Evolutionary conservation across 2,329 filamentous ascomycete genomes (phyloP), one percentile per base, ranked within the genome.

Genomic region (Paecilomyces formosus): DNA sequence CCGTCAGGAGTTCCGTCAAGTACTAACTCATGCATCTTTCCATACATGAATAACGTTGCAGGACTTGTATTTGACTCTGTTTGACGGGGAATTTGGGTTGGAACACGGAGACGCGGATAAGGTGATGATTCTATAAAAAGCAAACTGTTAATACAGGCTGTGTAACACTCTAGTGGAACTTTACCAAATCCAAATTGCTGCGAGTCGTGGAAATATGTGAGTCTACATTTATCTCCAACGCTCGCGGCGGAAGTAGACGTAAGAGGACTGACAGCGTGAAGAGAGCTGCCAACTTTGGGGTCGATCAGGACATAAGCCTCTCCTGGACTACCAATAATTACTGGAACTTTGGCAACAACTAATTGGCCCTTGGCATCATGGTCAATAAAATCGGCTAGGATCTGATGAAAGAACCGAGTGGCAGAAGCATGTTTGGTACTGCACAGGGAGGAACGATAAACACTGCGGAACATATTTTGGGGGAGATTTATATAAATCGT

Each of bases 21-120:
- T 55, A 61, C 60, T 55, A 69, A 60, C 31, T 70, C 57, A 57
- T 68, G 61, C 65, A 68, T 70, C 35, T 65, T 65, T 57, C 67
- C 63, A 22, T 18, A 55, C 30, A 68, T 22, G 24, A 63, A 64
- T 22, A 67, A 62, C 55, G 64, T 67, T 55, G 64, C 62, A 57
- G 66, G 60, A 58, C 66, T 68, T 58, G 58, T 63, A 58, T 64
- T 60, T 31, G 55, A 65, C 54, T 65, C 62, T 57, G 62, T 63
- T 59, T 63, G 62, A 39, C 61, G 59, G 18, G 63, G 62, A 1
- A 66, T 52, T 55, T 66, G 56, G 22, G 6, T 58, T 33, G 62
- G 64, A 55, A 64, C 51, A 61, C 67, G 61, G 53, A 68, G 64
- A 4, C 61, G 13, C 31, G 13, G 31, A 33, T 33, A 33, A 33